Evolutionary conservation across 257 asterid genomes (phyloP), one percentile per base, ranked within the genome.

Genomic region (Prunella vulgaris): DNA sequence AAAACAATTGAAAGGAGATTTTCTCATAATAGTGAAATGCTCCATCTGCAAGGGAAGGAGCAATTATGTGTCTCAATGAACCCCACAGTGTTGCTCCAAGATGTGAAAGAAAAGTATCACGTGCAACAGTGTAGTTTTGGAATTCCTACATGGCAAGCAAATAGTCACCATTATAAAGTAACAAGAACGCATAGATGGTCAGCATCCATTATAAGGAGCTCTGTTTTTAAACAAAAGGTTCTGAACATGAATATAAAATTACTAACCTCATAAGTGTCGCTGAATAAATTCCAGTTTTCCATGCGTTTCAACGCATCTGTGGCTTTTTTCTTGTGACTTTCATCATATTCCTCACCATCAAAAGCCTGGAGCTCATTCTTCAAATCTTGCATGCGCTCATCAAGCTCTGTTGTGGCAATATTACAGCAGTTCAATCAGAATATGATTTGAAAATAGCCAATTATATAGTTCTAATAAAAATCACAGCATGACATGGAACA

Each of bases 1-100:
- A 94, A 86, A 85, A 91, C 77, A 91, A 76, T 74, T 94, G 97
- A 75, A 94, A 94, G 73, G 99, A 91, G 69, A 94, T 81, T 77
- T 82, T 91, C 75, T 94, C 97, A 65, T 91, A 91, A 74, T 91
- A 87, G 78, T 94, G 99, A 80, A 94, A 94, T 72, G 97, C 97
- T 69, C 99, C 99, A 76, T 91, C 99, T 17, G 97, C 93, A 80
- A 91, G 88, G 42, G 99, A 91, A 75, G 99, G 99, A 76, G 99
- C 82, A 77, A 91, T 78, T 14, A 91, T 78, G 85, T 91, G 97
- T 74, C 96, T 89, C 90, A 91, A 73, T 20, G 97, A 94, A 65
- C 97, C 97, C 99, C 97, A 94, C 68, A 94, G 80, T 52, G 97
- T 86, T 48, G 95, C 96, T 83, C 97, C 99, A 51, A 94, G 86